These are phyloP conservation scores for Colletotrichum sojae DNA, from an alignment of 2,329 filamentous ascomycete species.

Conservation along the genomic window DNA sequence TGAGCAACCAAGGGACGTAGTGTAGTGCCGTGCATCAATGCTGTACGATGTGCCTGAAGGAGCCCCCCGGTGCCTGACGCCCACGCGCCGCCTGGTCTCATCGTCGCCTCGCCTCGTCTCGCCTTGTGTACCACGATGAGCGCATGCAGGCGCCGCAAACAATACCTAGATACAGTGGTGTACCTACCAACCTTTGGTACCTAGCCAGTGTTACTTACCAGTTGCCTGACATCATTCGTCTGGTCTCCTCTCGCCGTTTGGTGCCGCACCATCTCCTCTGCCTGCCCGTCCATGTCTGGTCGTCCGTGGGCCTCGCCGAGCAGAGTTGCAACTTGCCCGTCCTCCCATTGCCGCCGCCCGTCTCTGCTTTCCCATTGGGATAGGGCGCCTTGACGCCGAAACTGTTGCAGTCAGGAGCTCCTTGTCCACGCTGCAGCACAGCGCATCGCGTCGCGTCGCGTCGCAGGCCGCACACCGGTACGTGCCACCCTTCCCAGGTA, in stretches of 20 bases:
- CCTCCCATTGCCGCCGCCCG: slow-evolving; percentile 19
- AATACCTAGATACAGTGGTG: not conserved
- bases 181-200: no score
- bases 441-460: slow-evolving; percentile 32
- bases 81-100: slow-evolving; percentile 15
- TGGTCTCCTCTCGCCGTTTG: not conserved
- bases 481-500: slow-evolving; percentile 15
- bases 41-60: no score
- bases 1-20: no score
- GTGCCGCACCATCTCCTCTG: not conserved
- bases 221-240: not conserved
- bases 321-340: not conserved
- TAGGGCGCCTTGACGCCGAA: slow-evolving; percentile 46
- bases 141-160: not conserved
- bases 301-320: not conserved
- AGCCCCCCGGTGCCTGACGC: no score
- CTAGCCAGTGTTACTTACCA: not conserved
- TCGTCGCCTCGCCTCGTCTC: slow-evolving; percentile 21
- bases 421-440: slow-evolving; percentile 39
- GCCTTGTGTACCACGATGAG: slow-evolving; percentile 7
- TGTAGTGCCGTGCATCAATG: no score
- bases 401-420: slow-evolving; percentile 47
- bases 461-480: slow-evolving; percentile 31
- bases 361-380: slow-evolving; percentile 27
- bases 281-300: not conserved